These are phyloP conservation scores for Xylariaceae sp. DNA, from an alignment of 2,329 filamentous ascomycete genomes.

Conservation along the genomic window DNA sequence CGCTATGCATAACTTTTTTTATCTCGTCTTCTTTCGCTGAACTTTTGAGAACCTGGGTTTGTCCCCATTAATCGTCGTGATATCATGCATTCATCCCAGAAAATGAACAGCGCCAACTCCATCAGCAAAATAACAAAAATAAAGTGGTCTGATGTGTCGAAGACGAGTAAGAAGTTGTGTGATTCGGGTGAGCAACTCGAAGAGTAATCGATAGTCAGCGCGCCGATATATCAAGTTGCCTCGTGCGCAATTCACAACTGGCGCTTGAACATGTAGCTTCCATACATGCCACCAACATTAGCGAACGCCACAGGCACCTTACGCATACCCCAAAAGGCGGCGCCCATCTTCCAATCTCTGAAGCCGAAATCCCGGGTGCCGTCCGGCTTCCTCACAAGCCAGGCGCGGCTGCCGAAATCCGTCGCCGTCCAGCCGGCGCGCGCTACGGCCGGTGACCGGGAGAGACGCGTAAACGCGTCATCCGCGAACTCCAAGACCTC, in stretches of 20 bases:
- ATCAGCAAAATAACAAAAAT: background rate
- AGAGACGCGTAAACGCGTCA: constrained; percentile 69
- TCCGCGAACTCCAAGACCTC: constrained; percentile 79
- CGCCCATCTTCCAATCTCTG: constrained; percentile 82
- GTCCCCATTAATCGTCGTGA: constrained; percentile 10
- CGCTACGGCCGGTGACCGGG: constrained; percentile 67
- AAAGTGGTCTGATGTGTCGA: background rate
- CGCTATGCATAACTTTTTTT: constrained; percentile 1
- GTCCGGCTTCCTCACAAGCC: constrained; percentile 61
- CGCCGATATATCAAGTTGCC: background rate
- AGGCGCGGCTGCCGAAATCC: constrained; percentile 69
- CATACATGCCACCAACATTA: constrained; percentile 94
- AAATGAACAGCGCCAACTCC: constrained; percentile 5
- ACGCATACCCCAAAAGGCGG: constrained; percentile 83
- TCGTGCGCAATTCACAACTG: constrained; percentile 52
- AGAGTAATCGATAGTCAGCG: no score
- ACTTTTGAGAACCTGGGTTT: constrained; percentile 2
- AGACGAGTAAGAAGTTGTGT: background rate
- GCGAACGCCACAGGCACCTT: constrained; percentile 91
- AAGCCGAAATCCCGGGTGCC: constrained; percentile 60
- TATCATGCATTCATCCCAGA: constrained; percentile 18
- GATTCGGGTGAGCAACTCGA: background rate
- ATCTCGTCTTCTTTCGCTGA: constrained; percentile 5
- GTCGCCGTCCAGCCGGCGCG: constrained; percentile 73
- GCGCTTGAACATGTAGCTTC: constrained; percentile 70